Conservation (phyloP, 345 rosid genomes). For the Eutrema yunnanense region DNA sequence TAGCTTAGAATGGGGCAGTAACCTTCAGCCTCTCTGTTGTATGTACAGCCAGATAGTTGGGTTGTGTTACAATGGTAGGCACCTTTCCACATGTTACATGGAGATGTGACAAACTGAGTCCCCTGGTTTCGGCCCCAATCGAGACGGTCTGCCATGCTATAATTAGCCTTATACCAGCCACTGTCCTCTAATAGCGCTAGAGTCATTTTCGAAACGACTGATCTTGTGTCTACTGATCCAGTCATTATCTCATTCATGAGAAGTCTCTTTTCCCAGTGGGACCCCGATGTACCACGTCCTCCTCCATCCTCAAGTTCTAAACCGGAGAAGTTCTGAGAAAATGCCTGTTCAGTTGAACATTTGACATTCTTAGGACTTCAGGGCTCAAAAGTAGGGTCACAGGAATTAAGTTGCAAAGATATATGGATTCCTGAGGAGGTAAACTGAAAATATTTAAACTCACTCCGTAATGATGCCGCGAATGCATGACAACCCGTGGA, state of each 20-base stretch:
- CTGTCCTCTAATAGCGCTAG: constrained; percentile 94
- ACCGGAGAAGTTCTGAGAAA: constrained; percentile 89
- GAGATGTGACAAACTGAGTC: constrained; percentile 80
- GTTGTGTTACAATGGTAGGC: constrained; percentile 93
- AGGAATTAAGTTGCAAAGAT: background rate
- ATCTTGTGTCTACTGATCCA: constrained; percentile 96
- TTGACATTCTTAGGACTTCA: background rate
- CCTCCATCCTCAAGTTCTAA: constrained; percentile 99
- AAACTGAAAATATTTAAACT: background rate
- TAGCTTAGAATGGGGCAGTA: constrained; percentile 95
- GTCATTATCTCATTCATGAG: constrained; percentile 99
- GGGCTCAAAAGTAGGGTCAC: background rate
- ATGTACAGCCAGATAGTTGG: constrained; percentile 93
- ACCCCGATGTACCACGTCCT: constrained; percentile 99
- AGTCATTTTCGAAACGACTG: constrained; percentile 98
- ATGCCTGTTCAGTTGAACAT: constrained; percentile 53
- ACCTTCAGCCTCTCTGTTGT: constrained; percentile 99
- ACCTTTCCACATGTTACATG: constrained; percentile 96
- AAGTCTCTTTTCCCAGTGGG: constrained; percentile 99
- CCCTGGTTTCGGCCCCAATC: constrained; percentile 99
- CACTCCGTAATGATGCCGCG: constrained; percentile 96
- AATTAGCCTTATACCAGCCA: constrained; percentile 98
- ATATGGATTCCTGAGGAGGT: background rate
- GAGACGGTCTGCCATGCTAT: constrained; percentile 94
- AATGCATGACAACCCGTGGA: constrained; percentile 95